Percentiles rank a stretch among this genome's conserved stretches.
These are phyloP conservation scores for Bipolaris zeicola DNA, from an alignment of 2,329 filamentous ascomycete species.

Conservation along the genomic window DNA sequence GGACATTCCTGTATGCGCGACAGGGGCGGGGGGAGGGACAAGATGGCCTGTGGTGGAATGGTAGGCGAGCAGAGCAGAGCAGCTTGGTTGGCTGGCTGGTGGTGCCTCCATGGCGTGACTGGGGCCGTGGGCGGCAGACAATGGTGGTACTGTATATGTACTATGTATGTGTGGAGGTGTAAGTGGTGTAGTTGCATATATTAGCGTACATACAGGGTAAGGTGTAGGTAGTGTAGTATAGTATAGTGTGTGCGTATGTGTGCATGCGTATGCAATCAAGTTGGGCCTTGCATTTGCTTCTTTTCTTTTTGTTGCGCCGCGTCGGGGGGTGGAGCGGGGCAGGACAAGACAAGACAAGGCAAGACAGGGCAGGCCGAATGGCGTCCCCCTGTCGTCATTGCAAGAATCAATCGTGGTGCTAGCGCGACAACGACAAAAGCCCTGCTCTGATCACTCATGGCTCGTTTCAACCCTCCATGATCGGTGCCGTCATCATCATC, in stretches of 20 bases:
- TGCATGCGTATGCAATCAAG: too few relatives aligned
- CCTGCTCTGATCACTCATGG: background rate
- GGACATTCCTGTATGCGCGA: background rate
- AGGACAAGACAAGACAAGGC: background rate
- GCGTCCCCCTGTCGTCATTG: slow-evolving; percentile 22
- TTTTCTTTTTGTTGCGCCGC: too few relatives aligned
- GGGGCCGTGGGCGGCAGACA: background rate
- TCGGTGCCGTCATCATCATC: background rate
- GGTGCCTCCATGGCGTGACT: background rate
- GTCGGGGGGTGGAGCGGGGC: too few relatives aligned
- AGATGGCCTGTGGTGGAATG: too few relatives aligned
- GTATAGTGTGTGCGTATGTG: too few relatives aligned
- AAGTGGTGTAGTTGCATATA: too few relatives aligned
- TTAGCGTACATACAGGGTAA: too few relatives aligned
- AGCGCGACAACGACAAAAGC: background rate
- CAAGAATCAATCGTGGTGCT: background rate
- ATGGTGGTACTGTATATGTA: background rate
- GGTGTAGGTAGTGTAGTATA: too few relatives aligned
- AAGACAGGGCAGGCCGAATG: background rate
- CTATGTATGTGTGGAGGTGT: too few relatives aligned
- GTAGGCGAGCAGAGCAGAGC: too few relatives aligned
- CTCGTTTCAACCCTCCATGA: slow-evolving; percentile 6
- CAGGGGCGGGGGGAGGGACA: background rate
- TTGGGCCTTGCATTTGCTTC: too few relatives aligned
- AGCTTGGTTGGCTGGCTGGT: background rate